Base-by-base conservation (phyloP, 2,329 filamentous ascomycete species). In the Lithohypha guttulata region DNA sequence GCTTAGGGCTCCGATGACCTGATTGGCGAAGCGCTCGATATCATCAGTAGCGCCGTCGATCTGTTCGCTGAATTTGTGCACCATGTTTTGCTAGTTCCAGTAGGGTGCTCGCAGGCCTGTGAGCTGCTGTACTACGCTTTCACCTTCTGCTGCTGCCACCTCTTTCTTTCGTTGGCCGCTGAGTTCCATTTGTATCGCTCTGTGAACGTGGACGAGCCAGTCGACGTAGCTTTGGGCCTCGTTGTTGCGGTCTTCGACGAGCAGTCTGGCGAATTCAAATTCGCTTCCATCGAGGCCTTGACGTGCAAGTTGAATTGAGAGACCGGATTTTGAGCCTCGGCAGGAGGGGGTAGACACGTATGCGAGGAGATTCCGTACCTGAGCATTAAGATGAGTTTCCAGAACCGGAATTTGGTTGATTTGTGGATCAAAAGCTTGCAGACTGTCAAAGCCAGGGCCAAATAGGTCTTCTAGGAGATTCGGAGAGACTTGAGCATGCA, bases 211-310 rank as follows among this genome's bases (percentile, higher is more conserved):
- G 42, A 98, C 91, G 54, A 98, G 69, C 91, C 91, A 98, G 64
- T 98, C 91, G 22, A 96, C 91, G 61, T 96, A 98, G 57, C 84
- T 93, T 64, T 93, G 87, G 23, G 91, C 91, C 65, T 98, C 91
- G 51, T 94, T 94, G 60, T 96, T 96, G 49, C 91, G 75, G 57
- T 98, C 91, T 63, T 98, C 91, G 21, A 94, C 78, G 50, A 98
- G 62, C 62, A 93, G 69, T 38, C 87, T 71, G 6, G 91, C 91
- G 66, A 96, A 98, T 61, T 98, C 91, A 54, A 86, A 96, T 60
- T 98, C 91, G 2, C 87, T 84, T 1, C 91, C 91, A 55, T 98
- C 91, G 3, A 96, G 70, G 1, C 87, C 87, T 61, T 96, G 91
- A 42, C 91, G 68, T 6, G 91, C 91, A 33, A 98, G 70, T 62